Percentiles rank a stretch among this genome's conserved stretches.
Conservation (phyloP, 2,329 filamentous ascomycete species). For the Phymatotrichopsis omnivora region DNA sequence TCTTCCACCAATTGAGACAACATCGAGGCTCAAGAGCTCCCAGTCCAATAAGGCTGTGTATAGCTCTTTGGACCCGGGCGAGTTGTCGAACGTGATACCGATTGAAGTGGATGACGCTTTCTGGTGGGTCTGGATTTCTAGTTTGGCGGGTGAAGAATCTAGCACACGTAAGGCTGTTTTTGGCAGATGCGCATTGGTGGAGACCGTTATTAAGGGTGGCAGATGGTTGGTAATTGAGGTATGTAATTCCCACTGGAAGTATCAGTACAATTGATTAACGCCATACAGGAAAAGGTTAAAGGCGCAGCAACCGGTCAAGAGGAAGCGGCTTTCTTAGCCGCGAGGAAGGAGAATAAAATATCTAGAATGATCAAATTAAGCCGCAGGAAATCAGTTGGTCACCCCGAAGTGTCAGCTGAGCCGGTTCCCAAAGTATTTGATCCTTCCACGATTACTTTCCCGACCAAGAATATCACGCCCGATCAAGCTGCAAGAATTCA, state of each 20-base stretch:
- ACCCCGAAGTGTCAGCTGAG: conserved; percentile 20
- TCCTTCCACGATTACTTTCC: conserved; percentile 39
- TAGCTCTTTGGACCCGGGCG: conserved; percentile 68
- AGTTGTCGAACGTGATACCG: conserved; percentile 80
- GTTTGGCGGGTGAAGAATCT: conserved; percentile 83
- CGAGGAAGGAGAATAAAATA: conserved; percentile 69
- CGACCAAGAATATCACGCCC: conserved; percentile 74
- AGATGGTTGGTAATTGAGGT: conserved; percentile 63
- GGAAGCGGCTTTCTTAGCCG: conserved; percentile 78
- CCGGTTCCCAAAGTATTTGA: conserved; percentile 19
- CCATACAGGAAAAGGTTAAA: conserved; percentile 88
- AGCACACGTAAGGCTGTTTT: conserved; percentile 80
- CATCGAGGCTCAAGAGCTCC: conserved; percentile 66
- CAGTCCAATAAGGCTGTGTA: conserved; percentile 73
- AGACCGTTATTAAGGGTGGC: conserved; percentile 70
- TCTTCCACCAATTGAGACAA: conserved; percentile 69
- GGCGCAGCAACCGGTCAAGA: conserved; percentile 78
- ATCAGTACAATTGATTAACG: conserved; percentile 1
- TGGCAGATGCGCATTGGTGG: conserved; percentile 82
- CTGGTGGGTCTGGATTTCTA: conserved; percentile 99
- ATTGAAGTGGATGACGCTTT: conserved; percentile 90
- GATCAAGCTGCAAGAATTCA: conserved; percentile 92
- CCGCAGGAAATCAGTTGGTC: conserved; percentile 28
- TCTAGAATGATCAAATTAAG: conserved; percentile 41
- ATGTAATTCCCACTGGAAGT: neutral